Evolutionary conservation across 2,329 filamentous ascomycete genomes (phyloP).

Genomic region (Rutstroemia sp.): DNA sequence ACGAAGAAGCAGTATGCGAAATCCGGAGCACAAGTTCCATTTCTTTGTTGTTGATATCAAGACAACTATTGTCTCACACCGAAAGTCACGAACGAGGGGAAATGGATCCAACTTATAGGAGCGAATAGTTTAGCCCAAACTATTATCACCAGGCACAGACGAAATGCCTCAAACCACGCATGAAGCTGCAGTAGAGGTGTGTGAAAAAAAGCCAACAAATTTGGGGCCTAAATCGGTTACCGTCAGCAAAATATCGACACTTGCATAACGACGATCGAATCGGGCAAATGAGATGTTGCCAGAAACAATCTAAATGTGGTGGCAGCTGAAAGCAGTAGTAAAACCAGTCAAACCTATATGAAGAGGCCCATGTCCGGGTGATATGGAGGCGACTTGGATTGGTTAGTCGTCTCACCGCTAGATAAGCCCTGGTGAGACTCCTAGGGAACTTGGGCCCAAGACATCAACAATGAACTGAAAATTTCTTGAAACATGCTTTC

Average conservation of each 20-base stretch:
- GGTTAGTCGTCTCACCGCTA: slow-evolving; percentile 5
- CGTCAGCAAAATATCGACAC: not conserved
- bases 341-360: not conserved
- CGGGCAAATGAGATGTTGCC: not conserved
- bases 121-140: not conserved
- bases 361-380: not conserved
- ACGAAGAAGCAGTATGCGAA: not conserved
- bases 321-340: slow-evolving; percentile 1
- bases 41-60: not conserved
- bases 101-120: slow-evolving; percentile 10
- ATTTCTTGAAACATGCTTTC: not conserved
- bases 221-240: not conserved
- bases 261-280: slow-evolving; percentile 4
- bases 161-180: slow-evolving; percentile 9
- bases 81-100: not conserved
- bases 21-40: slow-evolving; percentile 3
- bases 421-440: slow-evolving; percentile 10
- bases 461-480: not conserved
- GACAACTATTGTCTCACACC: not conserved
- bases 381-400: slow-evolving; percentile 7
- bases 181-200: not conserved
- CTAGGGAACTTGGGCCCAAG: not conserved
- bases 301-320: not conserved
- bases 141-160: not conserved
- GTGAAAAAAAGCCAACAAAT: slow-evolving; percentile 7